phyloP scores from a whole-genome alignment of 2,329 filamentous ascomycete species.

The Aspergillus costaricaensis region DNA sequence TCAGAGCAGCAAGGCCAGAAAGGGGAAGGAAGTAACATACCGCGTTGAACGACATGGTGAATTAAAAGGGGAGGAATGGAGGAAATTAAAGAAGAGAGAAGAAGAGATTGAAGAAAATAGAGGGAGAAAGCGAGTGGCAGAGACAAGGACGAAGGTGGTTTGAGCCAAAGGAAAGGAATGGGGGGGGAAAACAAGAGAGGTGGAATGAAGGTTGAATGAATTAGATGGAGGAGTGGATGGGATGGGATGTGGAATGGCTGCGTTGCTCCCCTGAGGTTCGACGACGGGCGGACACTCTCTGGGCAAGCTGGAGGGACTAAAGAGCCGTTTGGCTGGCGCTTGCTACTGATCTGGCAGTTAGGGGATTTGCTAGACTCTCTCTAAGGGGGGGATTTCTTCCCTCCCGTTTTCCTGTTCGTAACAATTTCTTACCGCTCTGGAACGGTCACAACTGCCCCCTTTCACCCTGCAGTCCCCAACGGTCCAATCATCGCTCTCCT shows the following conservation, averaged over 20 bases:
- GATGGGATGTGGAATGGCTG: conserved; percentile 14
- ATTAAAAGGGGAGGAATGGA: conserved; percentile 28
- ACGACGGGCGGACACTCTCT: background rate
- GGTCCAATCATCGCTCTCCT: conserved; percentile 28
- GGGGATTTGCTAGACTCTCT: conserved; percentile 10
- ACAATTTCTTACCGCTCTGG: too few relatives aligned
- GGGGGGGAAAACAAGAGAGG: conserved; percentile 5
- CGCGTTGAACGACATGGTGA: conserved; percentile 56
- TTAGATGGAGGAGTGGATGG: conserved; percentile 14
- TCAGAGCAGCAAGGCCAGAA: conserved; percentile 22
- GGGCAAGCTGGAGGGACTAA: conserved; percentile 9
- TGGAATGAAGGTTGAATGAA: conserved; percentile 12
- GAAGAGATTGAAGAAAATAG: conserved; percentile 21
- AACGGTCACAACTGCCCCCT: conserved; percentile 21
- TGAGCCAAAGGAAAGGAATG: conserved; percentile 12
- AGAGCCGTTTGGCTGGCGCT: conserved; percentile 11
- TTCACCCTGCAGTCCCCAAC: conserved; percentile 21
- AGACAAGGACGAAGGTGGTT: conserved; percentile 17
- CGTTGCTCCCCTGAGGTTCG: conserved; percentile 17
- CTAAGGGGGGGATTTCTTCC: conserved; percentile 26
- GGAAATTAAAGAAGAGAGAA: conserved; percentile 23
- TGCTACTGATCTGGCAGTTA: conserved; percentile 19
- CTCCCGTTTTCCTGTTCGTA: background rate
- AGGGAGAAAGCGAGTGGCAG: conserved; percentile 25
- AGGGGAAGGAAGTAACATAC: conserved; percentile 46